Conservation (phyloP, 129 eudicot genomes). For the Silybum marianum region DNA sequence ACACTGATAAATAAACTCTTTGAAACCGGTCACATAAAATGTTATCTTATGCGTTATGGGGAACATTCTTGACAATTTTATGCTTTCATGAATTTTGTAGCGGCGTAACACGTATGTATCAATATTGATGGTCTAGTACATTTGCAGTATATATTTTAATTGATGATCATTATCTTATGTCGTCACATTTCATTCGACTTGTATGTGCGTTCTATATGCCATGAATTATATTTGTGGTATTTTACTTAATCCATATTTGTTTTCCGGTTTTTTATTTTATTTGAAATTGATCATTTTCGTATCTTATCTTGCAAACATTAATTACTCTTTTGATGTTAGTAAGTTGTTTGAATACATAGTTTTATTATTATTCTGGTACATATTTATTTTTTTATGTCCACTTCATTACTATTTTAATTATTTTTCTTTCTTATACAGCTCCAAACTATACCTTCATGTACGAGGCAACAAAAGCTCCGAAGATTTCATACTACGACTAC, state of each 20-base stretch:
- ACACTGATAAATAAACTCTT: not conserved
- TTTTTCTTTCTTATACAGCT: conserved; percentile 19
- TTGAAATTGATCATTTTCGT: not conserved
- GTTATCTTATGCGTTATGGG: not conserved
- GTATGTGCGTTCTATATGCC: not conserved
- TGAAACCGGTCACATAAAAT: not conserved
- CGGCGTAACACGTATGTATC: not conserved
- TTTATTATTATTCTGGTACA: not conserved
- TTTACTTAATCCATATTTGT: not conserved
- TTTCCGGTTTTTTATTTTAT: not conserved
- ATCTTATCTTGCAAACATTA: not conserved
- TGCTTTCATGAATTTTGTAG: not conserved
- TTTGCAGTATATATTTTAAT: not conserved
- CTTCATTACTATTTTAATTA: not conserved
- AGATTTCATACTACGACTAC: conserved; percentile 1
- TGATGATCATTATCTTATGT: not conserved
- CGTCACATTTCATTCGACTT: not conserved
- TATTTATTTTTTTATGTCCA: not conserved
- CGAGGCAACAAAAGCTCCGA: conserved; percentile 40
- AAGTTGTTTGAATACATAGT: not conserved
- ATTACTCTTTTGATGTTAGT: not conserved
- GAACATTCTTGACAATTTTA: not conserved
- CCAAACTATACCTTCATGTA: conserved; percentile 51
- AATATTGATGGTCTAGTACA: not conserved
- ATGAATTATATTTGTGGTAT: not conserved